Evolutionary conservation across 805 yeast genomes (phyloP).

Genomic region (Pichia cabralensis): DNA sequence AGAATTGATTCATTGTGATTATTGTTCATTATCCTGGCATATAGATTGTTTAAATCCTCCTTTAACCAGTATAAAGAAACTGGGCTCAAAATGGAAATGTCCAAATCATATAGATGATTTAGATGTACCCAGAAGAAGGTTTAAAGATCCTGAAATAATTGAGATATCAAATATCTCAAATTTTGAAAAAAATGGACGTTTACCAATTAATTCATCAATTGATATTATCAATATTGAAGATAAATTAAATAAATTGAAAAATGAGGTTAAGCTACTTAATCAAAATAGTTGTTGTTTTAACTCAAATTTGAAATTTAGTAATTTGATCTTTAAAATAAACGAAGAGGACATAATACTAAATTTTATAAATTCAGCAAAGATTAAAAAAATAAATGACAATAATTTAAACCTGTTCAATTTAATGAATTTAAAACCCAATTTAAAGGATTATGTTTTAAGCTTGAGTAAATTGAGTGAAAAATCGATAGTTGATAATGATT

Average conservation of each 20-base stretch:
- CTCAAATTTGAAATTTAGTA: conserved; percentile 12
- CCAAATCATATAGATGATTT: conserved; percentile 68
- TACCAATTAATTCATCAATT: conserved; percentile 37
- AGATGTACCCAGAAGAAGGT: conserved; percentile 37
- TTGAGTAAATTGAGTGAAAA: conserved; percentile 25
- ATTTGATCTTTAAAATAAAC: conserved; percentile 51
- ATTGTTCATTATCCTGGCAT: conserved; percentile 79
- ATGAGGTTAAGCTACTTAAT: neutral
- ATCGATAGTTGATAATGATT: conserved; percentile 20
- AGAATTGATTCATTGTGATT: conserved; percentile 66
- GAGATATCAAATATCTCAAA: conserved; percentile 39
- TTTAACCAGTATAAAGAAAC: conserved; percentile 55
- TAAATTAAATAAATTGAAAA: conserved; percentile 14
- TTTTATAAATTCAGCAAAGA: conserved; percentile 47
- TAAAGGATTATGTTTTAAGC: conserved; percentile 24
- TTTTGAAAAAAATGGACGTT: conserved; percentile 25
- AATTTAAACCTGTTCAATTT: conserved; percentile 21
- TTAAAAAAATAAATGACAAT: conserved; percentile 25
- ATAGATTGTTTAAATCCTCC: conserved; percentile 79
- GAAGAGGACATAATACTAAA: conserved; percentile 62
- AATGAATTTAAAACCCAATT: conserved; percentile 18
- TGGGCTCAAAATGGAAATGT: conserved; percentile 83
- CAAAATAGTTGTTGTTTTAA: conserved; percentile 3
- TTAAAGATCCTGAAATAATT: conserved; percentile 39
- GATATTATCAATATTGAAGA: conserved; percentile 41